Percentiles rank a stretch among this genome's conserved stretches.
phyloP scores from a whole-genome alignment of 805 yeast genomes.

The Naumovozyma dairenensis region DNA sequence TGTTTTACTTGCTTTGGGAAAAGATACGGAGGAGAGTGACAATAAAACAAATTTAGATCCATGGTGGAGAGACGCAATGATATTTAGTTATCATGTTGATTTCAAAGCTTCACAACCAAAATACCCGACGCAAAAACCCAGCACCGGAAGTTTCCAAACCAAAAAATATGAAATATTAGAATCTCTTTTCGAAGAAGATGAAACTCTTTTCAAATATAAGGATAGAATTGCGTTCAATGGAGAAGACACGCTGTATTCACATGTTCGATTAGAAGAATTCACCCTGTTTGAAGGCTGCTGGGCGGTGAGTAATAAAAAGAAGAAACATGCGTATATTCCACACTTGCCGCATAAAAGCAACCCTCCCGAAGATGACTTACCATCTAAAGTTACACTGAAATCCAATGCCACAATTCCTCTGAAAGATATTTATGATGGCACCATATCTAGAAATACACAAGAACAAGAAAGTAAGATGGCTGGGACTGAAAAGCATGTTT shows the following conservation, averaged over 20 bases:
- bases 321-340: conserved; percentile 2
- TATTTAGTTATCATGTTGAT: conserved; percentile 14
- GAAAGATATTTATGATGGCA: conserved; percentile 14
- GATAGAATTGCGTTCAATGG: conserved; percentile 17
- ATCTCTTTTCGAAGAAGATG: conserved; percentile 14
- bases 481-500: conserved; percentile 9
- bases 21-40: conserved; percentile 7
- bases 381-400: conserved; percentile 11
- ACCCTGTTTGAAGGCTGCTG: conserved; percentile 19
- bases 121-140: conserved; percentile 3
- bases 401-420: conserved; percentile 10
- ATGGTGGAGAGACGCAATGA: conserved; percentile 18
- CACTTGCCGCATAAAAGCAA: neutral
- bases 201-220: conserved; percentile 12
- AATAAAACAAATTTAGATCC: conserved; percentile 3
- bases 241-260: conserved; percentile 16
- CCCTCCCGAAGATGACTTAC: conserved; percentile 4
- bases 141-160: conserved; percentile 11
- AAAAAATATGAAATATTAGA: conserved; percentile 14
- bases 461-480: conserved; percentile 16
- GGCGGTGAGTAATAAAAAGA: conserved; percentile 14
- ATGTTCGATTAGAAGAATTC: conserved; percentile 17
- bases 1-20: conserved; percentile 8
- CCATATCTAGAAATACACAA: conserved; percentile 8
- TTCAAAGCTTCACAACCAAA: conserved; percentile 4